phyloP scores from a whole-genome alignment of 306 rosid species.

The Medicago truncatula region MtrunA17r5.0-ANR NC_053044.1:55322001-55322500 shows the following conservation, averaged over 20 bases:
- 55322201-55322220: constrained; percentile 19
- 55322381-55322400: neutral
- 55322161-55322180: constrained; percentile 2
- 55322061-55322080: neutral
- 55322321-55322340: too few species aligned
- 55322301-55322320: too few species aligned
- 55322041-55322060: constrained; percentile 26
- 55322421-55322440: neutral
- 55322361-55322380: neutral
- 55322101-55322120: neutral
- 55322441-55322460: neutral
- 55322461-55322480: neutral
- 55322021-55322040: constrained; percentile 5
- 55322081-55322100: constrained; percentile 3
- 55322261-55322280: constrained; percentile 1
- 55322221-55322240: constrained; percentile 20
- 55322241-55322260: constrained; percentile 11
- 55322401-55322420: neutral
- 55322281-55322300: neutral
- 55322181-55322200: constrained; percentile 13
- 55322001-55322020: constrained; percentile 2
- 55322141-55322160: constrained; percentile 19
- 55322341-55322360: too few species aligned
- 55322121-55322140: constrained; percentile 27
- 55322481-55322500: constrained; percentile 12